These are phyloP conservation scores for Fusarium foetens DNA, from an alignment of 2,329 filamentous ascomycete species.

Conservation along the genomic window DNA sequence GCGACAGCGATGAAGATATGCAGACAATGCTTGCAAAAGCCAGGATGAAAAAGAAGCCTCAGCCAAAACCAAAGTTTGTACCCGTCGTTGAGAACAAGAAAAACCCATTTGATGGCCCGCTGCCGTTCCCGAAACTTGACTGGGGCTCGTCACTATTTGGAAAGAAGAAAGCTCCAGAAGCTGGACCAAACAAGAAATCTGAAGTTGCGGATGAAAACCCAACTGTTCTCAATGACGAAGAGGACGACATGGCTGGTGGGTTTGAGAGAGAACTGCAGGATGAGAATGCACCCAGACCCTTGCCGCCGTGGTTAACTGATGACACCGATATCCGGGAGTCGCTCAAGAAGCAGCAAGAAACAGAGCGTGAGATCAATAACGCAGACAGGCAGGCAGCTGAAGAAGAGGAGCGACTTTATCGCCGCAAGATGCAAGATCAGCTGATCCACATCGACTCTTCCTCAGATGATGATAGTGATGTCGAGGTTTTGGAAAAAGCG, in stretches of 20 bases:
- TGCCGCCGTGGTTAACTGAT: conserved; percentile 80
- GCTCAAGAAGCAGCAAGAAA: conserved; percentile 66
- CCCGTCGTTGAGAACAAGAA: conserved; percentile 62
- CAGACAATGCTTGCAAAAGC: conserved; percentile 79
- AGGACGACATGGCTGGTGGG: conserved; percentile 68
- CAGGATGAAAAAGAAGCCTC: conserved; percentile 65
- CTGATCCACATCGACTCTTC: conserved; percentile 72
- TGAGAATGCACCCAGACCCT: conserved; percentile 62
- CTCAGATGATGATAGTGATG: conserved; percentile 65
- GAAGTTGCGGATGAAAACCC: conserved; percentile 26
- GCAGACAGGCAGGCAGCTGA: conserved; percentile 68
- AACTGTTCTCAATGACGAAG: conserved; percentile 39
- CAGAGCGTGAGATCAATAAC: conserved; percentile 70
- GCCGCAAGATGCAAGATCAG: conserved; percentile 56
- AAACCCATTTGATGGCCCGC: conserved; percentile 77
- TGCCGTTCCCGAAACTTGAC: conserved; percentile 90
- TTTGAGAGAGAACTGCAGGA: conserved; percentile 65
- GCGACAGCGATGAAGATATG: conserved; percentile 84
- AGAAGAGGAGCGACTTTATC: conserved; percentile 63
- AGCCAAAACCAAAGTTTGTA: conserved; percentile 53
- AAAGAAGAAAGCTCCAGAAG: conserved; percentile 50
- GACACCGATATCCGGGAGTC: conserved; percentile 73
- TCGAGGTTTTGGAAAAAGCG: conserved; percentile 66
- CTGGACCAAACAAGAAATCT: conserved; percentile 18
- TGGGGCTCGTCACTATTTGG: conserved; percentile 71